A percentile compares a stretch with the other conserved stretches of the same genome.
These are phyloP conservation scores for Rhododendron molle DNA, from an alignment of 148 eudicot genomes.

Conservation along the genomic window DNA sequence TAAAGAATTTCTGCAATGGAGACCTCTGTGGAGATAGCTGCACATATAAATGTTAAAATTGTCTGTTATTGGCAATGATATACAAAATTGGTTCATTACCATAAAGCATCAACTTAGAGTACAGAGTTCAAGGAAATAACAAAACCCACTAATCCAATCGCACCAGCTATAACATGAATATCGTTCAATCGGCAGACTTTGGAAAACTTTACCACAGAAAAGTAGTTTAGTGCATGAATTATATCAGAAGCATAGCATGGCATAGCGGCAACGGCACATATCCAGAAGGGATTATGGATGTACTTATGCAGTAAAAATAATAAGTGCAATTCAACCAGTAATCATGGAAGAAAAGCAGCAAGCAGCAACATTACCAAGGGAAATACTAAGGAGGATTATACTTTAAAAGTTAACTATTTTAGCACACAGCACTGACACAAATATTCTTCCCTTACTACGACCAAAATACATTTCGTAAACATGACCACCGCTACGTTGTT, in stretches of 20 bases:
- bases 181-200: not conserved
- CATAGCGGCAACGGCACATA: not conserved
- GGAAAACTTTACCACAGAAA: not conserved
- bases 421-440: not conserved
- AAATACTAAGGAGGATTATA: not conserved
- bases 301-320: not conserved
- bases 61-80: not conserved
- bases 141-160: not conserved
- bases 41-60: not conserved
- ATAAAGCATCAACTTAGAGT: not conserved
- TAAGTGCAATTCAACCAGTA: not conserved
- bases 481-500: not conserved
- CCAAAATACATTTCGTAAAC: not conserved
- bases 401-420: not conserved
- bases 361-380: not conserved
- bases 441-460: not conserved
- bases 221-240: not conserved
- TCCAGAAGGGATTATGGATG: not conserved
- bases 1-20: constrained; percentile 75
- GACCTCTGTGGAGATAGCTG: constrained; percentile 55
- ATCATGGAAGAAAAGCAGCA: not conserved
- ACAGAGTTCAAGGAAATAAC: not conserved
- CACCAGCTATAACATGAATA: not conserved
- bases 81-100: not conserved
- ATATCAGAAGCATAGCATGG: not conserved